Percentiles rank a stretch among this genome's conserved stretches.
Evolutionary conservation across 768 basidiomycete species (phyloP).

Genomic region (Podaxis mareebaensis): DNA sequence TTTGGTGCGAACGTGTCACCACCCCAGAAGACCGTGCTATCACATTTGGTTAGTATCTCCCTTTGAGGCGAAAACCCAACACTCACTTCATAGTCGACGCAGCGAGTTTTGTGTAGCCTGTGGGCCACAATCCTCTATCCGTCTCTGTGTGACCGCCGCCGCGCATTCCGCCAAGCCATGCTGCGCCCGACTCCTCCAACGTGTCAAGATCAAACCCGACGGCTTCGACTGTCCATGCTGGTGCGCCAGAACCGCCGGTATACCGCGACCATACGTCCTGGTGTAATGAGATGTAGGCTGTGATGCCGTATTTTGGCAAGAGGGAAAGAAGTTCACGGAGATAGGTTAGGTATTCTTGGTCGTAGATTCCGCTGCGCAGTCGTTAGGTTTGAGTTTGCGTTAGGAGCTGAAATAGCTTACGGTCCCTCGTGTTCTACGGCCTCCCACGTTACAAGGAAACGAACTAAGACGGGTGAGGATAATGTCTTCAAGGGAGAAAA

Average conservation of each 20-base stretch:
- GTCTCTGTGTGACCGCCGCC: conserved; percentile 74
- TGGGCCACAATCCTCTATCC: conserved; percentile 89
- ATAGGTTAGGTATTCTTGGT: conserved; percentile 80
- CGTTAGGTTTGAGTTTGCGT: conserved; percentile 3
- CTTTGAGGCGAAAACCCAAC: not conserved
- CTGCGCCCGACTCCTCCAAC: conserved; percentile 82
- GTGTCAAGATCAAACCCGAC: conserved; percentile 83
- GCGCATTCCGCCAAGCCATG: conserved; percentile 81
- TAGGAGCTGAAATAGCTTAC: conserved; percentile 47
- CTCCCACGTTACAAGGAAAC: conserved; percentile 97
- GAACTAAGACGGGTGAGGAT: conserved; percentile 46
- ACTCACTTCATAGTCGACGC: conserved; percentile 90
- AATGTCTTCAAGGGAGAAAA: not conserved
- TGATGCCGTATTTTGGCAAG: conserved; percentile 70
- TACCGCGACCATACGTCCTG: conserved; percentile 98
- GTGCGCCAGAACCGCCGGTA: conserved; percentile 93
- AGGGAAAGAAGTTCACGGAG: conserved; percentile 67
- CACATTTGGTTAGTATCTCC: conserved; percentile 8
- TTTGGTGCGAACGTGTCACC: conserved; percentile 86
- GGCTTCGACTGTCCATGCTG: conserved; percentile 89
- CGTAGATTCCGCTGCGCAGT: conserved; percentile 71
- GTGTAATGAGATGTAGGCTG: conserved; percentile 79
- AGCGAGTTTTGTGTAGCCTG: conserved; percentile 92
- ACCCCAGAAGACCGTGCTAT: conserved; percentile 90
- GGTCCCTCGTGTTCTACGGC: conserved; percentile 92